Base-by-base conservation (phyloP, 2,329 filamentous ascomycete species). In the Penicillium sp. region DNA sequence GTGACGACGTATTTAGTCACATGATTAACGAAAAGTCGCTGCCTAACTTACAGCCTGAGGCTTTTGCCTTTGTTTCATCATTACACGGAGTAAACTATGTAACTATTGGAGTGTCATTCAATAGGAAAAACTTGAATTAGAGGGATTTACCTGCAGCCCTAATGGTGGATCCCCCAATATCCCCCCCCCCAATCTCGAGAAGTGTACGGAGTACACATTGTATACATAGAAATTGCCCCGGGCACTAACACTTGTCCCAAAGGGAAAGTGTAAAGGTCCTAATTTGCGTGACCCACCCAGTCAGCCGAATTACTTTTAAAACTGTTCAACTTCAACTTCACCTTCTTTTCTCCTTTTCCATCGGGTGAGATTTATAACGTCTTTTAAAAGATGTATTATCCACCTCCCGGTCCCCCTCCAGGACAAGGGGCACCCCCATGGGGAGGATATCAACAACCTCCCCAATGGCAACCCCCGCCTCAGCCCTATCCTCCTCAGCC, bases 381-480 rank as follows among this genome's bases (percentile, higher is more conserved):
- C 13, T 33, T 38, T 35, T 3, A 35, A 44, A 44, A 21, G 7
- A 66, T 66, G 57, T 62, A 66, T 21, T 62, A 64, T 54, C 59
- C 60, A 21, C 59, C 60, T 23, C 61, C 53, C 6, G 62, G 55
- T 36, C 60, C 63, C 29, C 63, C 59, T 4, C 55, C 55, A 39
- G 63, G 61, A 6, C 54, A 59, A 35, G 57, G 59, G 23, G 49
- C 53, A n/a, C 54, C 61, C 12, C 48, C 38, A 29, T 61, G 60
- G 59, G 57, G 60, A n/a, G 57, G 61, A 17, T 60, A 64, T 60
- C 60, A 60, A 47, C 56, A 51, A 36, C 58, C 60, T 44, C 48
- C 62, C 43, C 53, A 56, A 51, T 59, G 57, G 48, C 57, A 61
- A n/a, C 61, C 58, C 48, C 61, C 62, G 53, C 63, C 63, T 61